Evolutionary conservation across 2,329 filamentous ascomycete species (phyloP).

Genomic region (Rutstroemia sp.): DNA sequence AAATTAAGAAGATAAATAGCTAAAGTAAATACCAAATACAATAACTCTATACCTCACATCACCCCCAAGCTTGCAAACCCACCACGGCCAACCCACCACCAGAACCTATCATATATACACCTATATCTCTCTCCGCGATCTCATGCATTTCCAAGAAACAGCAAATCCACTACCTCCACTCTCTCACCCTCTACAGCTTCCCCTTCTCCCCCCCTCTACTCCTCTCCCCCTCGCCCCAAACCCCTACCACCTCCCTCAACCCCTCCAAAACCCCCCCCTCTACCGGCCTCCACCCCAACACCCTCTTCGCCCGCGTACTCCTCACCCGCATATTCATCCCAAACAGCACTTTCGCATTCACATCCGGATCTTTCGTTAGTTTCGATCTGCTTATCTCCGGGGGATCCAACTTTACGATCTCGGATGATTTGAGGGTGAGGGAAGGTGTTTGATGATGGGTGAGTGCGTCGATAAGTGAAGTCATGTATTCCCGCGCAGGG

Average conservation of each 20-base stretch:
- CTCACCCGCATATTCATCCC: constrained; percentile 9
- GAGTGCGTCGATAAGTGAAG: neutral
- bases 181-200: neutral
- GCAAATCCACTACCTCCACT: too few species aligned
- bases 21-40: too few species aligned
- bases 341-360: neutral
- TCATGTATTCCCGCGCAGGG: constrained; percentile 6
- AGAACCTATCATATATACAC: too few species aligned
- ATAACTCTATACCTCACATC: too few species aligned
- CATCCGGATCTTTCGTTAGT: neutral
- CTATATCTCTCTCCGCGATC: too few species aligned
- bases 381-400: neutral
- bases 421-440: neutral
- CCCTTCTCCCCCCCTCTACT: neutral
- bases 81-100: too few species aligned
- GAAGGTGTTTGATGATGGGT: neutral
- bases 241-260: neutral
- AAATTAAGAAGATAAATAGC: too few species aligned
- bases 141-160: too few species aligned
- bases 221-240: neutral
- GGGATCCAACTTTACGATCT: neutral
- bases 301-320: constrained; percentile 4
- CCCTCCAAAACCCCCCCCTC: neutral
- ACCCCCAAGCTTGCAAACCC: too few species aligned
- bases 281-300: neutral